phyloP scores from a whole-genome alignment of 2,329 filamentous ascomycete genomes.

The Geosmithia morbida region DNA sequence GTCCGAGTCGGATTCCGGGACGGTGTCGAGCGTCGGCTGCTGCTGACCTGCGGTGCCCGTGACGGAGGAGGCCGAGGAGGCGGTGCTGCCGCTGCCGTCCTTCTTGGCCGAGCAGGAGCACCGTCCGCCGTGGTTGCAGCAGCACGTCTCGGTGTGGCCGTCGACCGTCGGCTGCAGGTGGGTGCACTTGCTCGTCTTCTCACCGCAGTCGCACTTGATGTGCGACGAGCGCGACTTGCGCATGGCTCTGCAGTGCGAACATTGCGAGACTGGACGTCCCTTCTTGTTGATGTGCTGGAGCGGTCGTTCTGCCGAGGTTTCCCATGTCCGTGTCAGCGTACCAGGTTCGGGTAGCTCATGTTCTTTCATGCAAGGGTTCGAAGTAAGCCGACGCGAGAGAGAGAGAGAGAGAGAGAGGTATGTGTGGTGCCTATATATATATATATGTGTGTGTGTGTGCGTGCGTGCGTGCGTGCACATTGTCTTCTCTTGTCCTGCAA shows the following conservation, averaged over 20 bases:
- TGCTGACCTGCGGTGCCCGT: slow-evolving; percentile 14
- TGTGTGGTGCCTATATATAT: no score
- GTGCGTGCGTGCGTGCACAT: no score
- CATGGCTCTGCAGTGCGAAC: slow-evolving; percentile 87
- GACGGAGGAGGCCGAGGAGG: no score
- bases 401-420: no score
- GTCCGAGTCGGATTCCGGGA: slow-evolving; percentile 49
- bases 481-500: no score
- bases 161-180: slow-evolving; percentile 43
- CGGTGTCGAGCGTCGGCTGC: slow-evolving; percentile 36
- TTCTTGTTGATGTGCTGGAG: slow-evolving; percentile 95
- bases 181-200: slow-evolving; percentile 65
- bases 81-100: slow-evolving; percentile 18
- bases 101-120: slow-evolving; percentile 53
- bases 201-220: slow-evolving; percentile 91
- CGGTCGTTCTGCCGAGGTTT: slow-evolving; percentile 53
- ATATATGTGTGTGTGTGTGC: no score
- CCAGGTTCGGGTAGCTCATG: background rate
- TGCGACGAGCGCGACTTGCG: slow-evolving; percentile 93
- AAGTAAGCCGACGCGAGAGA: no score
- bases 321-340: background rate
- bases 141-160: slow-evolving; percentile 51
- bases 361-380: background rate
- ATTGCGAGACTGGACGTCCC: slow-evolving; percentile 94
- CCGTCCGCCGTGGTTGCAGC: slow-evolving; percentile 53